Base-by-base conservation (phyloP, 2,329 filamentous ascomycete genomes). In the Decorospora gaudefroyi region DNA sequence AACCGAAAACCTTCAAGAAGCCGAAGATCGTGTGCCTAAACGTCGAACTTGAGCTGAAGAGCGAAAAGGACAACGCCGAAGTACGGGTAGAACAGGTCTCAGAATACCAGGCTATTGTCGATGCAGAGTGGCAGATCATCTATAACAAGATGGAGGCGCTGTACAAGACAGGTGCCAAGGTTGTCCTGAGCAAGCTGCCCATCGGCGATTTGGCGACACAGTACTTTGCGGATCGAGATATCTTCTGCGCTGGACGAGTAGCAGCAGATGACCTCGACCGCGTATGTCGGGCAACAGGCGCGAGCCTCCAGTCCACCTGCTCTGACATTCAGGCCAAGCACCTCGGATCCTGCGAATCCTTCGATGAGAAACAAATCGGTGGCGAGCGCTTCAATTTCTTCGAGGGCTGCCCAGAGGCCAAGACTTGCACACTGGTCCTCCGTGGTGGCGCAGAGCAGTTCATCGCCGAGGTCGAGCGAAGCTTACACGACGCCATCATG, bases 71-170 rank as follows among this genome's bases (percentile, higher is more conserved):
- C 77, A 99, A 99, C 66, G 93, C 93, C 47, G 93, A 99, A 77
- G 90, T 99, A 53, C 86, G 93, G 47, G 91, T 99, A 46, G 93
- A 97, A 75, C 91, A 97, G 74, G 93, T 99, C 38, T 95, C 92
- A 13, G 93, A 99, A 76, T 99, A 99, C 78, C 93, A 99, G 76
- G 93, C 93, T 53, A 96, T 99, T 61, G 93, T 99, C 69, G 93
- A 99, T 68, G 93, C 93, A 19, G 93, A 99, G 75, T 99, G 93
- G 93, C 90, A 96, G 74, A 99, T 99, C 69, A 99, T 99, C 73
- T 97, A 87, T 83, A 92, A 96, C 79, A 99, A 99, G 81, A 88
- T 99, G 71, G 93, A 99, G 77, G 89, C 92, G 34, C 77, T 96
- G 40, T 83, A 92, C 80, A 85, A 92, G 74, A 96, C 92, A 4